Evolutionary conservation across 2,329 filamentous ascomycete species (phyloP).

Genomic region (Plenodomus lindquistii): DNA sequence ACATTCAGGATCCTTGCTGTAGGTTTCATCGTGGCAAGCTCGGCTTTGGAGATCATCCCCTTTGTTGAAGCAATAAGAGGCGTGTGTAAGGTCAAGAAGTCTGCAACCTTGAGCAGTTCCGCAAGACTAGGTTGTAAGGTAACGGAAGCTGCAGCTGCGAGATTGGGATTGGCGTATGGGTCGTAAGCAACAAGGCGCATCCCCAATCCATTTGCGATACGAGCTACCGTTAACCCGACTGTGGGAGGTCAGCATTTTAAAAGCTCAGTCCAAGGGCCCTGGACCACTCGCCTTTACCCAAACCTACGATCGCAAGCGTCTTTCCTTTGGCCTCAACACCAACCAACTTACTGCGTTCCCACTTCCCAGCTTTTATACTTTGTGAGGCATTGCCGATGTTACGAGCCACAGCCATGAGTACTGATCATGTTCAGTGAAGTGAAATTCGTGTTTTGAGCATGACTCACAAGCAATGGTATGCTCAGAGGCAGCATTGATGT

Average conservation of each 20-base stretch:
- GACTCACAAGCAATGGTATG: conserved; percentile 65
- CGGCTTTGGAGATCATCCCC: conserved; percentile 69
- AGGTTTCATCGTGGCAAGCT: conserved; percentile 72
- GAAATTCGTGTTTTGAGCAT: neutral
- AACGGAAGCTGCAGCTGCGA: conserved; percentile 70
- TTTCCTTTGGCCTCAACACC: conserved; percentile 80
- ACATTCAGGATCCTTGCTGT: conserved; percentile 78
- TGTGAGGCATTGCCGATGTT: conserved; percentile 72
- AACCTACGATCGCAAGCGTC: conserved; percentile 73
- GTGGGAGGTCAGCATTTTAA: neutral
- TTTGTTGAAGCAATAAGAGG: conserved; percentile 77
- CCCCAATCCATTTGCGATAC: conserved; percentile 75
- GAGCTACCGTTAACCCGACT: conserved; percentile 77
- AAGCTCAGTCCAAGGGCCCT: conserved; percentile 1
- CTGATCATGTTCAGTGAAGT: conserved; percentile 33
- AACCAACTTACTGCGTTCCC: conserved; percentile 75
- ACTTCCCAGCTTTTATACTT: conserved; percentile 71
- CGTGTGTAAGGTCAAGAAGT: conserved; percentile 82
- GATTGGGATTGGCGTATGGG: conserved; percentile 74
- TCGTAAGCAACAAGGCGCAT: conserved; percentile 78
- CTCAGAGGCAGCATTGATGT: conserved; percentile 79
- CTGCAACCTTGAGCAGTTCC: conserved; percentile 66
- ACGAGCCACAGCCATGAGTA: conserved; percentile 74
- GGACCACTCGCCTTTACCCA: conserved; percentile 67
- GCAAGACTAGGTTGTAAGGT: conserved; percentile 61